These are phyloP conservation scores for Verticillium nonalfalfae DNA, from an alignment of 2,329 filamentous ascomycete genomes.

Conservation along the genomic window DNA sequence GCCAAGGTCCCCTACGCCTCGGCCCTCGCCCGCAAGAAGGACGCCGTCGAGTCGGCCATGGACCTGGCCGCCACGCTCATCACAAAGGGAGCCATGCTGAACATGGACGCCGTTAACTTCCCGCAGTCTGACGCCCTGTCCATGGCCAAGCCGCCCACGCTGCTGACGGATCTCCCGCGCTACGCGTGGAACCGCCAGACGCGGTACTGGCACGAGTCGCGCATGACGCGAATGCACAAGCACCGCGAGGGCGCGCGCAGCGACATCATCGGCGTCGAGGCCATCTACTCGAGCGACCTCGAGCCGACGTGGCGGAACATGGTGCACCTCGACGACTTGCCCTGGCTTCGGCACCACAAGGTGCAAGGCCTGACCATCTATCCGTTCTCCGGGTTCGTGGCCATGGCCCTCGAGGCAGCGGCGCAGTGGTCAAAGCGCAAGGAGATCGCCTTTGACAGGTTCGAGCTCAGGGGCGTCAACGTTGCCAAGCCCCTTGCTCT, in stretches of 20 bases:
- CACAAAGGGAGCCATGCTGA: neutral
- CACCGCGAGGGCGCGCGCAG: constrained; percentile 30
- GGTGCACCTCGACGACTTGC: constrained; percentile 38
- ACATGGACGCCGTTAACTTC: neutral
- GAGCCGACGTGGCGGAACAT: constrained; percentile 44
- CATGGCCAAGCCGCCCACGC: neutral
- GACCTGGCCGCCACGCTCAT: neutral
- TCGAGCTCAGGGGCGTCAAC: constrained; percentile 39
- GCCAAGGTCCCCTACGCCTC: constrained; percentile 18
- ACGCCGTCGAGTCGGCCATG: constrained; percentile 20
- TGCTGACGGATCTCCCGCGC: constrained; percentile 32
- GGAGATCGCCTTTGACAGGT: constrained; percentile 13
- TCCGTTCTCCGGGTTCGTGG: constrained; percentile 45
- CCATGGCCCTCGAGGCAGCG: constrained; percentile 45
- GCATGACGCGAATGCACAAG: constrained; percentile 33
- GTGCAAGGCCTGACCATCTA: constrained; percentile 52
- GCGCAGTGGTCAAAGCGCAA: constrained; percentile 8
- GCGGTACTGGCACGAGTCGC: constrained; percentile 41
- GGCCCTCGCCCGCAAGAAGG: constrained; percentile 14
- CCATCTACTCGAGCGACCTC: constrained; percentile 34
- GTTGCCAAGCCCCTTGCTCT: constrained; percentile 40
- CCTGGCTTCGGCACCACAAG: constrained; percentile 53
- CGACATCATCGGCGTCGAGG: constrained; percentile 39
- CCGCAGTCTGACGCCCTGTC: neutral
- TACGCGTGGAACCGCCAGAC: constrained; percentile 42